Base-by-base conservation (phyloP, 116 monocot species). In the Phalaenopsis hybrid region DNA sequence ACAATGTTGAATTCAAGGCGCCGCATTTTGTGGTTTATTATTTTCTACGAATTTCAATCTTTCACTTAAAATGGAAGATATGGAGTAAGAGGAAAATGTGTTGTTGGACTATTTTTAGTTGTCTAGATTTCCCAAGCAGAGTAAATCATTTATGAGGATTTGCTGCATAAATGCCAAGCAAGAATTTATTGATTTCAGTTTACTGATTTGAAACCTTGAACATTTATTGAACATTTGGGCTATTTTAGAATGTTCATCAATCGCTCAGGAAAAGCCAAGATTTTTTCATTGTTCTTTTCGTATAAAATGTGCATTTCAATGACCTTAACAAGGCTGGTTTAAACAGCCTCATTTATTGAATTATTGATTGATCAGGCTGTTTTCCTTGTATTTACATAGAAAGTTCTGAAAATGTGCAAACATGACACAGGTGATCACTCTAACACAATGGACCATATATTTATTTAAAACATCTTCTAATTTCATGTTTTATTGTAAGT, bases 381-480 rank as follows among this genome's bases (percentile, higher is more conserved):
- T 72, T 4, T 72, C 37, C 25, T 72, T 67, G 67, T 72, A 72
- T 31, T 72, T 31, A 72, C 37, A 41, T 72, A 37, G 72, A 72
- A 34, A 37, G 37, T 25, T 72, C 8, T 72, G 72, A 72, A 72
- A 10, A 37, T 34, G 72, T 37, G 37, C 6, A 72, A 34, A 72
- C 3, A 34, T 72, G 72, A 4, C 72, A 67, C 67, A 15, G 72
- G 37, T 72, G 37, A 37, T 41, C 72, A 13, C 41, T 13, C 72
- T 16, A 41, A 37, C 15, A 70, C 3, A 72, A 37, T 72, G 72
- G 25, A 72, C 72, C 31, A 13, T 37, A 41, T 13, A 13, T 68
- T 72, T 25, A 15, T 41, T 34, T 37, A 72, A 72, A 15, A 23
- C 10, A 72, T 72, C 12, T 31, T 15, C 41, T 28, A 25, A 23